Evolutionary conservation across 163 green algal species (phyloP).

Genomic region (Prototheca wickerhamii): DNA sequence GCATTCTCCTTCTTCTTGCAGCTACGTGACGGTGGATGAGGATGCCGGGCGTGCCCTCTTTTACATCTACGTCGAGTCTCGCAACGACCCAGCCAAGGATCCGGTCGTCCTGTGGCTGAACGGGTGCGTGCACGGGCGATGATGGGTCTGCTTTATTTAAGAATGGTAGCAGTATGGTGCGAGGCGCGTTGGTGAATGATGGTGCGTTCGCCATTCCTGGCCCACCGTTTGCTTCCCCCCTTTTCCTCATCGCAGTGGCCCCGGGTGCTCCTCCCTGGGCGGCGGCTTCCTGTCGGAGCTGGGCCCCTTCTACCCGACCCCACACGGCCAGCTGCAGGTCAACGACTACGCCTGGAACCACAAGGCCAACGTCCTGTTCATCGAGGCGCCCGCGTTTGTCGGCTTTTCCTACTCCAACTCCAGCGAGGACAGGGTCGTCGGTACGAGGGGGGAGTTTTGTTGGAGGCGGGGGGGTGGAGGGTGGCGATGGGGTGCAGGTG

Average conservation of each 20-base stretch:
- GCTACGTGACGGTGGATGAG: slow-evolving; percentile 53
- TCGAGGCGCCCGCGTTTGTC: slow-evolving; percentile 78
- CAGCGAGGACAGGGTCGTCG: slow-evolving; percentile 44
- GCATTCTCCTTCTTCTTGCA: slow-evolving; percentile 3
- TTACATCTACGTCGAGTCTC: slow-evolving; percentile 60
- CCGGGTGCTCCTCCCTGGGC: slow-evolving; percentile 73
- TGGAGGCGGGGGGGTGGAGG: neutral
- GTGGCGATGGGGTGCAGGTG: neutral
- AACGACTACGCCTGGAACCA: slow-evolving; percentile 54
- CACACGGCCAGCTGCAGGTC: slow-evolving; percentile 31
- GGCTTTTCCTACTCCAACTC: slow-evolving; percentile 75
- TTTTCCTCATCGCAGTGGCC: slow-evolving; percentile 34
- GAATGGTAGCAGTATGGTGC: too few relatives aligned
- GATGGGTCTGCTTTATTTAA: neutral
- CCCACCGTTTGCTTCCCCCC: slow-evolving; percentile 10
- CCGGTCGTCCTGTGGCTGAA: slow-evolving; percentile 85
- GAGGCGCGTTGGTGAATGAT: too few relatives aligned
- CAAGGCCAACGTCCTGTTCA: slow-evolving; percentile 59
- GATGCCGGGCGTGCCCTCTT: slow-evolving; percentile 45
- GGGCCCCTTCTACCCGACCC: slow-evolving; percentile 68
- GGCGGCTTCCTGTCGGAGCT: slow-evolving; percentile 80
- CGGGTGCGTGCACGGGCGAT: slow-evolving; percentile 30
- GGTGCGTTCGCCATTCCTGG: neutral
- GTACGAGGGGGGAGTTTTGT: slow-evolving; percentile 19
- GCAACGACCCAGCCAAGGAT: slow-evolving; percentile 8